These are phyloP conservation scores for Canavalia gladiata DNA, from an alignment of 306 rosid genomes.

Conservation along the genomic window DNA sequence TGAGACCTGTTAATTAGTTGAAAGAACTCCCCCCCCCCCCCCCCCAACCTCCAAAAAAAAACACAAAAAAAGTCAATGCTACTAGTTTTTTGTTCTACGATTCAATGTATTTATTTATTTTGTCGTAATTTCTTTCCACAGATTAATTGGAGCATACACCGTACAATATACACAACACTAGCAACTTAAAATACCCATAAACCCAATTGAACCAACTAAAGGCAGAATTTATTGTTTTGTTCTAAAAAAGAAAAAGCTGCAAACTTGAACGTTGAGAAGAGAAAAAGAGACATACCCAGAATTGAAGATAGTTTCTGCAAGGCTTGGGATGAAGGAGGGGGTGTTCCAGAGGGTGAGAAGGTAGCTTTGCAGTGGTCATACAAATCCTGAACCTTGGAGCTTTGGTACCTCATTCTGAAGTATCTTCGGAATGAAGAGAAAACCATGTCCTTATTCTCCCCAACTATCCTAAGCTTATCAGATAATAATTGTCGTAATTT, in stretches of 20 bases:
- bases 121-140: neutral
- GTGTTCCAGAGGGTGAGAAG: slow-evolving; percentile 63
- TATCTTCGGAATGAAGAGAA: slow-evolving; percentile 51
- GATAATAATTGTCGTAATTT: slow-evolving; percentile 53
- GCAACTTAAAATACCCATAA: slow-evolving; percentile 25
- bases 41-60: no score
- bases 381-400: slow-evolving; percentile 72
- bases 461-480: slow-evolving; percentile 55
- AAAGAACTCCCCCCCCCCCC: neutral
- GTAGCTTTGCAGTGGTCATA: slow-evolving; percentile 73
- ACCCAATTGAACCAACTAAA: slow-evolving; percentile 22
- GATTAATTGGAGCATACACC: neutral
- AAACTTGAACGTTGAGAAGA: slow-evolving; percentile 2
- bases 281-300: slow-evolving; percentile 63
- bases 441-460: slow-evolving; percentile 51
- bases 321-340: slow-evolving; percentile 62
- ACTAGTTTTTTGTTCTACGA: neutral
- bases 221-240: neutral
- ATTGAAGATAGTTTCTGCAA: slow-evolving; percentile 67
- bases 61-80: no score
- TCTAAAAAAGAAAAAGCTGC: neutral
- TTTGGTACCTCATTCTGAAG: slow-evolving; percentile 60
- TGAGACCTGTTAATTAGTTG: neutral
- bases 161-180: neutral
- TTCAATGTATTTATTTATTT: neutral